These are phyloP conservation scores for Endothia cerciana DNA, from an alignment of 2,329 filamentous ascomycete species.

Conservation along the genomic window DNA sequence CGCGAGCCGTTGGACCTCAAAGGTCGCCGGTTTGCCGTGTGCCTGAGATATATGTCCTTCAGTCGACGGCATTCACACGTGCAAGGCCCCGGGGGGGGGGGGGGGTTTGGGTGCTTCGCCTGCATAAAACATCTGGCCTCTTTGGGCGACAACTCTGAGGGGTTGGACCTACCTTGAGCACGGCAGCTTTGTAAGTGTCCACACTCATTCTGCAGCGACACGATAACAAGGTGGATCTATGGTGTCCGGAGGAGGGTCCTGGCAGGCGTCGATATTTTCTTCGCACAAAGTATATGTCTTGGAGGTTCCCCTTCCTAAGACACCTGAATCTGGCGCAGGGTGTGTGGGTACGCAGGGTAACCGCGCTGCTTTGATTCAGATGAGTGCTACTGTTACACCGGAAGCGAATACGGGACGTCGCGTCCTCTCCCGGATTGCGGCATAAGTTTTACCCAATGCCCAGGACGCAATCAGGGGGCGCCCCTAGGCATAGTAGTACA, in stretches of 20 bases:
- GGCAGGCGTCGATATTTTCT: too few species aligned
- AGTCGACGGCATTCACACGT: background rate
- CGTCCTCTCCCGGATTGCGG: background rate
- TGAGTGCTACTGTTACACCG: background rate
- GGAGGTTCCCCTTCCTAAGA: too few species aligned
- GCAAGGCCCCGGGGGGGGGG: too few species aligned
- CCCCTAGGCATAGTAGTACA: background rate
- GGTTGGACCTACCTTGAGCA: constrained; percentile 22
- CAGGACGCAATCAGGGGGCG: background rate
- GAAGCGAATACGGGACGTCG: background rate
- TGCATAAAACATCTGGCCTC: background rate
- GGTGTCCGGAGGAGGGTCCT: too few species aligned
- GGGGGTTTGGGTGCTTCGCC: too few species aligned
- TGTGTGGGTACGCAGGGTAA: too few species aligned
- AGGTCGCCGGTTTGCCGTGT: constrained; percentile 20
- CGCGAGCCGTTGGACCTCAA: constrained; percentile 33
- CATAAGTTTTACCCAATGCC: background rate
- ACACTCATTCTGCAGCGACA: constrained; percentile 19
- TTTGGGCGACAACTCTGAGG: background rate
- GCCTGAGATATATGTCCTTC: constrained; percentile 2
- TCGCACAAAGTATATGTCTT: too few species aligned
- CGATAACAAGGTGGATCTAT: background rate
- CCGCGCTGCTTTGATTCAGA: too few species aligned
- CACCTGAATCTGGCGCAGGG: too few species aligned
- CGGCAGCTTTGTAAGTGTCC: constrained; percentile 28